Conservation (phyloP, 129 eudicot species). For the Pulicaria dysenterica region DNA sequence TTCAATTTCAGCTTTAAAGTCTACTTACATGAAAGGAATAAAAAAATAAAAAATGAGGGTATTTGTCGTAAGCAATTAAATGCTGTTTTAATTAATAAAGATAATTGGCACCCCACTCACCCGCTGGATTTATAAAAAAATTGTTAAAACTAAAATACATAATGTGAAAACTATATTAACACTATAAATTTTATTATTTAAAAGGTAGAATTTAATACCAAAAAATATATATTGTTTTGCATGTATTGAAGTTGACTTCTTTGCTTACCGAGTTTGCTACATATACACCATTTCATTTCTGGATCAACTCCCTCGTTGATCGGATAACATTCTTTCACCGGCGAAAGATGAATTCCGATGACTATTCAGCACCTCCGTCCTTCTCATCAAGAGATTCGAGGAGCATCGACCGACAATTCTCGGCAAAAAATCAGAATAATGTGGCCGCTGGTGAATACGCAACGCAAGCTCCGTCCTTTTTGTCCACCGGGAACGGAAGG, state of each 20-base stretch:
- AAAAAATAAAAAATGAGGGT: no score
- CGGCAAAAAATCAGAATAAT: background rate
- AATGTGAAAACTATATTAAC: no score
- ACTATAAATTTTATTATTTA: no score
- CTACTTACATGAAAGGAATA: no score
- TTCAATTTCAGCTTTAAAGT: no score
- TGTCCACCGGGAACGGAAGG: background rate
- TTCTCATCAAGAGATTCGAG: slow-evolving; percentile 1
- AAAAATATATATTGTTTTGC: background rate
- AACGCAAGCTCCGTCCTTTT: slow-evolving; percentile 2
- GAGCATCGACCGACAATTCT: background rate
- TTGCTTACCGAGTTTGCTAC: background rate
- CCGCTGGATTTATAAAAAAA: no score
- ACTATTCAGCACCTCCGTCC: slow-evolving; percentile 10
- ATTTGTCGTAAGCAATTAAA: no score
- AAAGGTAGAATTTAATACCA: no score
- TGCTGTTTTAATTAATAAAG: no score
- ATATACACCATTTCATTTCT: background rate
- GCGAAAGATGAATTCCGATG: background rate
- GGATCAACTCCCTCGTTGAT: background rate
- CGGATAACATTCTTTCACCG: background rate
- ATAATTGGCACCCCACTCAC: no score
- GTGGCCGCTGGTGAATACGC: background rate
- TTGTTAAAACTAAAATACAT: no score
- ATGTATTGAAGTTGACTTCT: background rate